phyloP scores from a whole-genome alignment of 2,329 filamentous ascomycete species.

The Keithomyces neogunnii region DNA sequence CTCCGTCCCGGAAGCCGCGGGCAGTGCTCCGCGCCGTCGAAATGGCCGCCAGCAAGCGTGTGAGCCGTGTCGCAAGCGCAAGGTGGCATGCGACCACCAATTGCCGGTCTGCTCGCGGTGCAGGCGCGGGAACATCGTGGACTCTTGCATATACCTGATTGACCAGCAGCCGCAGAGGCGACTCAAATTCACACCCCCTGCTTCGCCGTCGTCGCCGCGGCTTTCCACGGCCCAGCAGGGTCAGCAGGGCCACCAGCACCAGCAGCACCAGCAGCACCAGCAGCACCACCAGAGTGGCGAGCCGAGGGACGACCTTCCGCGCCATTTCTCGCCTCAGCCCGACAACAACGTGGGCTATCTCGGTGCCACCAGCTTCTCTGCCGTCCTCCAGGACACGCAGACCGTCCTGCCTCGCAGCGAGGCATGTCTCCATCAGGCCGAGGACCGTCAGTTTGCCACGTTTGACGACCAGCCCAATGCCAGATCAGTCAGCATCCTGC shows the following conservation, averaged over 20 bases:
- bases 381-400: not conserved
- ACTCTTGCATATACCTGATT: conserved; percentile 27
- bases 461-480: not conserved
- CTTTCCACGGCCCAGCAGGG: conserved; percentile 12
- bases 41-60: conserved; percentile 21
- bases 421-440: no score
- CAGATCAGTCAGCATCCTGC: not conserved
- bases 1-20: not conserved
- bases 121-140: conserved; percentile 22
- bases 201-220: not conserved
- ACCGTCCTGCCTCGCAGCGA: not conserved
- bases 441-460: no score
- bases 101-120: conserved; percentile 32
- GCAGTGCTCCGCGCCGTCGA: conserved; percentile 13
- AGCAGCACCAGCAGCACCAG: no score
- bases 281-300: no score
- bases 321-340: not conserved
- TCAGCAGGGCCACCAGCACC: no score
- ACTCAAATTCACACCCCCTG: conserved; percentile 7
- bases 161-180: conserved; percentile 9
- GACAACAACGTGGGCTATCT: not conserved
- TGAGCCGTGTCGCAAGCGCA: conserved; percentile 31
- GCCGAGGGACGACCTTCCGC: not conserved
- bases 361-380: conserved; percentile 1
- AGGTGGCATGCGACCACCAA: conserved; percentile 34